phyloP scores from a whole-genome alignment of 352 stramenopile genomes.

The Hyaloperonospora brassicae region DNA sequence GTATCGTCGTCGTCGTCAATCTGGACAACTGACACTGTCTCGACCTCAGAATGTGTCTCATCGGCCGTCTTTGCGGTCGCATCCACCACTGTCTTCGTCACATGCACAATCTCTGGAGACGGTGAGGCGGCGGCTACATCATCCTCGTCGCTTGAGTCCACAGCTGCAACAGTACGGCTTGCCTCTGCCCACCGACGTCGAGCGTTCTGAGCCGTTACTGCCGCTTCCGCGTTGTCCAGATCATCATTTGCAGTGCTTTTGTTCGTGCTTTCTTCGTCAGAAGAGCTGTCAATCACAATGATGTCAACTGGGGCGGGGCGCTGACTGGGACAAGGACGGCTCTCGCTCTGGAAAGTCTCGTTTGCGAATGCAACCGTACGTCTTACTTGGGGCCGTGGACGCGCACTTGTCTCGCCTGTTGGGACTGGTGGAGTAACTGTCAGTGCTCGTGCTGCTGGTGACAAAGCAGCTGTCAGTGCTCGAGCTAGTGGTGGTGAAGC shows the following conservation, averaged over 20 bases:
- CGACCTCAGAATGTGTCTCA: slow-evolving; percentile 12
- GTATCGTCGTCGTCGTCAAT: slow-evolving; percentile 32
- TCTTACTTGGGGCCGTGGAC: slow-evolving; percentile 6
- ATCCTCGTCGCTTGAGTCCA: slow-evolving; percentile 15
- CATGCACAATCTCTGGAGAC: background rate
- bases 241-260: slow-evolving; percentile 1
- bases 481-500: background rate
- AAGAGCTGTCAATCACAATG: slow-evolving; percentile 25
- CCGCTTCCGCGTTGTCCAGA: slow-evolving; percentile 10
- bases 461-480: background rate
- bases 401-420: slow-evolving; percentile 3
- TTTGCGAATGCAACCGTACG: slow-evolving; percentile 22
- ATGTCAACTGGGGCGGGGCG: slow-evolving; percentile 2
- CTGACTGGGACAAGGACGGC: slow-evolving; percentile 2
- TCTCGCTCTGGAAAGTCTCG: background rate
- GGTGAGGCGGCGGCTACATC: slow-evolving; percentile 9
- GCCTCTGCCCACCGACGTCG: slow-evolving; percentile 10
- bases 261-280: slow-evolving; percentile 16
- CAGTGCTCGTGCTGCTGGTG: slow-evolving; percentile 1
- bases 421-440: background rate
- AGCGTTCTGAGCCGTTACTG: slow-evolving; percentile 11
- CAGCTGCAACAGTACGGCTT: slow-evolving; percentile 7
- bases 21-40: slow-evolving; percentile 10
- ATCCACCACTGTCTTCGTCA: slow-evolving; percentile 7
- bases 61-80: background rate